Evolutionary conservation across 257 asterid species (phyloP).

Genomic region (Nemophila menziesii): DNA sequence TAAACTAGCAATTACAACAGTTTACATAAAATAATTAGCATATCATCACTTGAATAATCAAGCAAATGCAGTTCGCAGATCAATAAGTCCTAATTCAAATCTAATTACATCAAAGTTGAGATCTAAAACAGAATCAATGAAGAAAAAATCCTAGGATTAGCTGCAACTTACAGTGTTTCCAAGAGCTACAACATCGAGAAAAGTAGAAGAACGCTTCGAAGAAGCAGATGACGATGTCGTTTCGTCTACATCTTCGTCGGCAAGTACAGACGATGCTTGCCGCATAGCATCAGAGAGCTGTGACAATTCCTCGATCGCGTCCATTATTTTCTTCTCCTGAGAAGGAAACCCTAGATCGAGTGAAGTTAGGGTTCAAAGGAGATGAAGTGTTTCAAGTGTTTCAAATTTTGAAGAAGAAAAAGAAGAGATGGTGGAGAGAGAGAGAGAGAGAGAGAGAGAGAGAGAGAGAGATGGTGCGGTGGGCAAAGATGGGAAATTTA

Average conservation of each 20-base stretch:
- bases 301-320: conserved; percentile 73
- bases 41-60: background rate
- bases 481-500: background rate
- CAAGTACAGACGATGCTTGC: conserved; percentile 82
- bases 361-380: conserved; percentile 27
- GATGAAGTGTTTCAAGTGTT: conserved; percentile 22
- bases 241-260: conserved; percentile 91
- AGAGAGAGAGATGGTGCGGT: background rate
- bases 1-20: too few species aligned
- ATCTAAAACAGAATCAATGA: conserved; percentile 7
- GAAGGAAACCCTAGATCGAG: conserved; percentile 20
- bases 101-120: background rate
- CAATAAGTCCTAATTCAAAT: background rate
- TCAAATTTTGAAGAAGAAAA: conserved; percentile 26
- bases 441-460: conserved; percentile 2
- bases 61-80: background rate
- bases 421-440: conserved; percentile 12
- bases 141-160: background rate
- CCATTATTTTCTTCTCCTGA: conserved; percentile 24
- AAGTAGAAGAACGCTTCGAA: conserved; percentile 68
- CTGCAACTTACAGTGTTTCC: conserved; percentile 63
- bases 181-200: conserved; percentile 89
- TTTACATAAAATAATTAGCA: too few species aligned
- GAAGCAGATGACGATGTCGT: conserved; percentile 42
- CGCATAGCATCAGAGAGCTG: conserved; percentile 92